Conservation (phyloP, 768 basidiomycete genomes). For the Termitomyces sp. region DNA sequence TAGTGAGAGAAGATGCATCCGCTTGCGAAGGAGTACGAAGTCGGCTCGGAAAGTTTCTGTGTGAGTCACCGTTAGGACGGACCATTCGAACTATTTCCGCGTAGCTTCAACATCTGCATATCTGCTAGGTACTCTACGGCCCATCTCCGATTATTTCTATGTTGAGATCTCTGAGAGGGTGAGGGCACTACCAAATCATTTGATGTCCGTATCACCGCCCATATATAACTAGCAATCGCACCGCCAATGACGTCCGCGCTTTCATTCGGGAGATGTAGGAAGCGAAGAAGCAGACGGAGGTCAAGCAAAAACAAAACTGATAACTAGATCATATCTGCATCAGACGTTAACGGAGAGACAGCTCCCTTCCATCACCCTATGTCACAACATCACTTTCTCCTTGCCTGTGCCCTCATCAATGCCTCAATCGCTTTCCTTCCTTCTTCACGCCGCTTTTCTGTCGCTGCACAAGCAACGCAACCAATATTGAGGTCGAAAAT, state of each 20-base stretch:
- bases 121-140: background rate
- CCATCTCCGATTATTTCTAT: background rate
- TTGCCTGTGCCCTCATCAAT: constrained; percentile 1
- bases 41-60: no score
- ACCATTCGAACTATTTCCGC: no score
- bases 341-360: background rate
- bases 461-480: background rate
- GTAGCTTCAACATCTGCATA: no score
- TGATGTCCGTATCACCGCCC: background rate
- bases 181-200: background rate
- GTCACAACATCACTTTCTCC: background rate
- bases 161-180: background rate
- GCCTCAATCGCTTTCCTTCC: constrained; percentile 4
- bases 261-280: background rate
- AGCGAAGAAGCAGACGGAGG: background rate
- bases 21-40: no score
- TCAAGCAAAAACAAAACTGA: background rate
- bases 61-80: no score
- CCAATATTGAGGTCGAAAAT: background rate
- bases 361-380: background rate
- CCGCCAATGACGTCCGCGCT: no score
- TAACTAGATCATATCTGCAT: background rate
- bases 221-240: no score
- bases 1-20: no score
- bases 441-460: background rate